Evolutionary conservation across 2,329 filamentous ascomycete genomes (phyloP), one percentile per base, ranked within the genome.

Genomic region (Alternaria sp.): DNA sequence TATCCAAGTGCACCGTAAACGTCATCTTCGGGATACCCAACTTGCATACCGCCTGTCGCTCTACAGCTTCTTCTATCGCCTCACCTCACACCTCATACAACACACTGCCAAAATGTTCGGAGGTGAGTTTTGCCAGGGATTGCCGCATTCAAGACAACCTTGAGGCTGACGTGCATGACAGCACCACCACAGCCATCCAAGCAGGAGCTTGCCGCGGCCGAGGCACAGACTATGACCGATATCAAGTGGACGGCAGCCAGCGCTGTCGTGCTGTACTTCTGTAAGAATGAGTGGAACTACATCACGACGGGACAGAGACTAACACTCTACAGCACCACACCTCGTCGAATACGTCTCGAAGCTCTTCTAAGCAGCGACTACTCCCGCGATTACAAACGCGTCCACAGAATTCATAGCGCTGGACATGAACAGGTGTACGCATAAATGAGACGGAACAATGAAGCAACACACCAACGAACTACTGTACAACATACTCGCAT

Each of bases 241-340:
- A 83, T 95, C 70, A 89, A 91, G 82, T 86, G 85, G 73, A 90
- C 90, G 66, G 77, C 90, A 59, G 86, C 87, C 43, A 88, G 88
- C 15, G 89, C 89, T 67, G 84, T 90, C 43, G 80, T 91, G 54
- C 86, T 96, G 52, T 95, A 95, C 78, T 82, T 96, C 64, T 93
- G 92, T 96, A 88, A 61, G 91, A 47, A 28, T n/a, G 32, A 12
- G 12, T 17, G 26, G n/a, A 8, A 19, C 8, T 30, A 40, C 12
- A 8, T 11, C 49, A 13, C 23, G 3, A 23, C 19, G 2, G n/a
- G 25, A 10, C 1, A 17, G 25, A 45, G 26, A 54, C 17, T 44
- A 28, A 25, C 43, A 25, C 9, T 12, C 15, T 6, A 30, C 30
- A 87, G 86, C 86, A 62, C 86, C 86, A 3, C 87, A 87, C 74